phyloP scores from a whole-genome alignment of 768 basidiomycete genomes.

The Boletus tylopilopsis region DNA sequence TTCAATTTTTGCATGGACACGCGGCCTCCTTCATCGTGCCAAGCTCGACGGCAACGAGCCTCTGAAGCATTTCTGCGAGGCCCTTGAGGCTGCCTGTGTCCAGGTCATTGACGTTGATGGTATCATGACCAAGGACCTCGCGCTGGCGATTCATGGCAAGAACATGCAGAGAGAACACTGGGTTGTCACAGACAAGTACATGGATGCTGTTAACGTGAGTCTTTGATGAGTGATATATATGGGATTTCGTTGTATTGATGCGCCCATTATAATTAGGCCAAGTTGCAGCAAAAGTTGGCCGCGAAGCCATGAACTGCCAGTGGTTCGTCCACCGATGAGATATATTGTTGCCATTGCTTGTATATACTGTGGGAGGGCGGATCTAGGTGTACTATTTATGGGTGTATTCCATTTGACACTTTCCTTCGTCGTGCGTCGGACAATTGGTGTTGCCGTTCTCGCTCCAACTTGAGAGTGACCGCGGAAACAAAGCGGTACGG shows the following conservation, averaged over 20 bases:
- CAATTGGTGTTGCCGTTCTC: background rate
- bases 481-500: conserved; percentile 7
- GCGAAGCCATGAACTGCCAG: conserved; percentile 17
- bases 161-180: conserved; percentile 91
- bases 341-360: conserved; percentile 10
- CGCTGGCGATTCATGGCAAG: conserved; percentile 90
- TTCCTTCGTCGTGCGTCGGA: background rate
- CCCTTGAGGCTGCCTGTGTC: conserved; percentile 83
- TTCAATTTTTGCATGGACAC: conserved; percentile 98
- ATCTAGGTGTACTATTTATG: conserved; percentile 18
- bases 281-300: conserved; percentile 43
- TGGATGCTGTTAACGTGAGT: conserved; percentile 88
- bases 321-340: conserved; percentile 4
- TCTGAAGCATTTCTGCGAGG: conserved; percentile 68
- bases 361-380: conserved; percentile 6
- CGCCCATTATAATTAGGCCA: conserved; percentile 31
- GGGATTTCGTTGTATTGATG: conserved; percentile 12
- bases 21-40: conserved; percentile 89
- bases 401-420: conserved; percentile 14
- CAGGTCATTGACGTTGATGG: conserved; percentile 89
- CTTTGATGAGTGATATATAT: background rate
- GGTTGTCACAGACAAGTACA: conserved; percentile 92
- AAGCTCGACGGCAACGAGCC: conserved; percentile 83
- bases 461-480: background rate
- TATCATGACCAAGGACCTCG: conserved; percentile 97